phyloP scores from a whole-genome alignment of 2,329 filamentous ascomycete genomes.

The Curvularia lunata region DNA sequence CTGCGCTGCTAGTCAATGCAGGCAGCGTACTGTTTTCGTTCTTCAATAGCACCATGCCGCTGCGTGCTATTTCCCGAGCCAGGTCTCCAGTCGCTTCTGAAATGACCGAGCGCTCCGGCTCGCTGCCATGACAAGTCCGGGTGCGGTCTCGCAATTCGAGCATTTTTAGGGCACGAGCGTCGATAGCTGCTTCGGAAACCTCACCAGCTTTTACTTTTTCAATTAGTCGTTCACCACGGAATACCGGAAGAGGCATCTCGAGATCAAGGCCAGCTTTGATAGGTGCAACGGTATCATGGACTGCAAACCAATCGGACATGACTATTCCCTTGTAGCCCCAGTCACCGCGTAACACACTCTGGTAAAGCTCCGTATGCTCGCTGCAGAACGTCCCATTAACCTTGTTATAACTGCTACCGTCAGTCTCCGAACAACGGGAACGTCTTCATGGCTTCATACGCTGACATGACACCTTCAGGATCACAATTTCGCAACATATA shows the following conservation, averaged over 20 bases:
- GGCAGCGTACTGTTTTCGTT: background rate
- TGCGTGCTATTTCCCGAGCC: background rate
- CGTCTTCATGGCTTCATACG: background rate
- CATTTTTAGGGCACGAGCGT: background rate
- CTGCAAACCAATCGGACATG: conserved; percentile 34
- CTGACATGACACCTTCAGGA: background rate
- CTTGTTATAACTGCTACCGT: background rate
- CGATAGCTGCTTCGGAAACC: conserved; percentile 50
- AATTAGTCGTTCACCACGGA: conserved; percentile 1
- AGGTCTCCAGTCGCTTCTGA: background rate
- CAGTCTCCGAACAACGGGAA: conserved; percentile 40
- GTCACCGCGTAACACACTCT: conserved; percentile 52
- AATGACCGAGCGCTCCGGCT: background rate
- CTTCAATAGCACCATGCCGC: background rate
- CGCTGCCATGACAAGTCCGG: background rate
- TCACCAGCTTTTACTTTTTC: conserved; percentile 3
- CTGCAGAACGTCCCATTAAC: background rate
- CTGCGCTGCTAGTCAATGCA: too few species aligned
- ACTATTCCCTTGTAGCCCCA: conserved; percentile 54
- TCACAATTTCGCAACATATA: conserved; percentile 3
- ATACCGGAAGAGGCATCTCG: conserved; percentile 38
- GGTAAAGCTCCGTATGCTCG: conserved; percentile 43
- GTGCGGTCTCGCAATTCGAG: background rate
- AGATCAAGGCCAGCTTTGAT: conserved; percentile 34
- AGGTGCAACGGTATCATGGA: background rate